phyloP scores from a whole-genome alignment of 257 asterid species.

The Nicotiana paniculata region DNA sequence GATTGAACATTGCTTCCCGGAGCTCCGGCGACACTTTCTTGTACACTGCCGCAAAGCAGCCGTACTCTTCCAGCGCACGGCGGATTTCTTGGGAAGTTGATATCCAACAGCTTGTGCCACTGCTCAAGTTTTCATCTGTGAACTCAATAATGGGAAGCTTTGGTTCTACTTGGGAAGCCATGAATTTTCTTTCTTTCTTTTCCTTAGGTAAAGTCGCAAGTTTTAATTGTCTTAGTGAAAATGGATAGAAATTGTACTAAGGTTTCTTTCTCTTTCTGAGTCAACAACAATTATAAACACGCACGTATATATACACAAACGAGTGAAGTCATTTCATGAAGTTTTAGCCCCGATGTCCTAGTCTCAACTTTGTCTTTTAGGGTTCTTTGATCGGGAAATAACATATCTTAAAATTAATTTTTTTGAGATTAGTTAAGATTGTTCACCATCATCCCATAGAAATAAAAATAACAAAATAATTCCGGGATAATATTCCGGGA shows the following conservation, averaged over 20 bases:
- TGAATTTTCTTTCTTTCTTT: neutral
- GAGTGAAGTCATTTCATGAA: neutral
- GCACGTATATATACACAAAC: too few relatives aligned
- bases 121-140: slow-evolving; percentile 6
- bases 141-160: slow-evolving; percentile 32
- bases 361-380: too few relatives aligned
- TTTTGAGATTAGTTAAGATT: too few relatives aligned
- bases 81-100: slow-evolving; percentile 28
- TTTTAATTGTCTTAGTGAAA: too few relatives aligned
- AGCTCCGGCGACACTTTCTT: slow-evolving; percentile 12
- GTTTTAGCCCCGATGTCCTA: too few relatives aligned
- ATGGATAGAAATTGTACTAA: neutral
- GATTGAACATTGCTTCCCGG: slow-evolving; percentile 5
- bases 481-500: too few relatives aligned
- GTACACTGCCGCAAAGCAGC: slow-evolving; percentile 25
- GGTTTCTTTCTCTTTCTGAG: neutral
- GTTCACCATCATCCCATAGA: too few relatives aligned
- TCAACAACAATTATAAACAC: too few relatives aligned
- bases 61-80: slow-evolving; percentile 32
- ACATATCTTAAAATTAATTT: too few relatives aligned
- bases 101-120: slow-evolving; percentile 24
- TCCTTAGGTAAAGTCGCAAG: neutral
- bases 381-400: too few relatives aligned
- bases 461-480: too few relatives aligned
- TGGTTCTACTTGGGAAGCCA: slow-evolving; percentile 17